Evolutionary conservation across 2,329 filamentous ascomycete genomes (phyloP).

Genomic region (Coniochaeta sp.): DNA sequence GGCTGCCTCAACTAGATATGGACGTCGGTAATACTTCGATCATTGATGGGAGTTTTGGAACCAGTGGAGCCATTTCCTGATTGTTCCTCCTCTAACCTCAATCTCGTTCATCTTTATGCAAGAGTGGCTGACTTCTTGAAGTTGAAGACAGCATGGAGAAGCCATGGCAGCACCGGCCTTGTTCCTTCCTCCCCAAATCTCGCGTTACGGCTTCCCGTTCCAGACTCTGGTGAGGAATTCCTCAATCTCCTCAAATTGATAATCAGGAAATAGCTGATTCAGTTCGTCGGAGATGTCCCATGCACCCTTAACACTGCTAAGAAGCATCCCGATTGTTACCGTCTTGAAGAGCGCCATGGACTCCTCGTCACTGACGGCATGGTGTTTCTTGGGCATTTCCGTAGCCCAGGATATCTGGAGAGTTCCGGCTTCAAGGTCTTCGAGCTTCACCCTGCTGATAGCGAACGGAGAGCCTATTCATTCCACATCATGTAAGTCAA

Average conservation of each 20-base stretch:
- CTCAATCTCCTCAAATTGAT: conserved; percentile 29
- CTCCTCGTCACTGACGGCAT: conserved; percentile 24
- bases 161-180: not conserved
- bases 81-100: not conserved
- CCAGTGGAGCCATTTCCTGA: no score
- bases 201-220: conserved; percentile 19
- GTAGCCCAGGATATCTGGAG: conserved; percentile 33
- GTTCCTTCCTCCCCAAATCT: not conserved
- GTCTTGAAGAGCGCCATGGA: conserved; percentile 22
- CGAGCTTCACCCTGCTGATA: conserved; percentile 34
- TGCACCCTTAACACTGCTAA: conserved; percentile 29
- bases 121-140: not conserved
- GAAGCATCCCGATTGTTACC: conserved; percentile 32
- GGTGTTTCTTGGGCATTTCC: conserved; percentile 14
- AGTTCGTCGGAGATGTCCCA: conserved; percentile 35
- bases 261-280: conserved; percentile 35
- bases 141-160: not conserved
- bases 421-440: conserved; percentile 37
- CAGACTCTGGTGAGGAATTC: conserved; percentile 29
- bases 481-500: not conserved
- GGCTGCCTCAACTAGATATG: not conserved
- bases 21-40: no score
- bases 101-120: not conserved
- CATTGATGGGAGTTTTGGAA: no score
- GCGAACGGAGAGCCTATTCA: conserved; percentile 24